Base-by-base conservation (phyloP, 345 rosid species). In the Linum lewisii region DNA sequence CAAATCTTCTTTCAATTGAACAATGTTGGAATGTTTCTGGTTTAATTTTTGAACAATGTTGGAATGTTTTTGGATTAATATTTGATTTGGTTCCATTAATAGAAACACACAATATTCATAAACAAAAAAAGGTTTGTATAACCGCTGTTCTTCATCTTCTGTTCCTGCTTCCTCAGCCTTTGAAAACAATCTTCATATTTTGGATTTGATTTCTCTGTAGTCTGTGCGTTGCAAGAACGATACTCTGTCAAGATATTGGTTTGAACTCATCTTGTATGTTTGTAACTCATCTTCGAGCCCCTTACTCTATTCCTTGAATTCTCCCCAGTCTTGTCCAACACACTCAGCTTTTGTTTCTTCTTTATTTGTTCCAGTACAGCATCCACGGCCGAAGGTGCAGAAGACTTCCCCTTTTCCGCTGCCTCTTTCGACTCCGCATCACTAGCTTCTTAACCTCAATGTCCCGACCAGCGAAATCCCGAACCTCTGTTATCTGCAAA, bases 251-350 rank as follows among this genome's bases (percentile, higher is more conserved):
- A 89, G 78, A 71, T 91, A 88, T 74, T 88, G 83, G 70, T 89
- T 83, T 0, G 99, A 89, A 74, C 99, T 89, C 84, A 89, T 92
- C 82, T 86, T 89, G 68, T 92, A 89, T 24, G 89, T 85, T 58
- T 89, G 95, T 22, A 89, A 70, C 76, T 92, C 94, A 0, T 89
- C 94, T 71, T 86, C 97, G 51, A 87, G 61, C 21, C 91, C 88
- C 69, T 74, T 77, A 61, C 88, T 81, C 64, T 88, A 97, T 2
- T 85, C 97, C 78, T 92, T 92, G 44, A 80, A 92, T 72, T 92
- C 99, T 73, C 97, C 97, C 99, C 94, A 92, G 66, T 86, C 80
- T 92, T 89, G 78, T 89, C 96, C 19, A 90, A 77, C 53, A 87
- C 97, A 14, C 97, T 90, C 24, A 89, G 93, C 72, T 92, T 92